Percentiles rank a stretch among this genome's conserved stretches.
These are phyloP conservation scores for Cymbidium sinense DNA, from an alignment of 106 monocot species.

Conservation along the genomic window DNA sequence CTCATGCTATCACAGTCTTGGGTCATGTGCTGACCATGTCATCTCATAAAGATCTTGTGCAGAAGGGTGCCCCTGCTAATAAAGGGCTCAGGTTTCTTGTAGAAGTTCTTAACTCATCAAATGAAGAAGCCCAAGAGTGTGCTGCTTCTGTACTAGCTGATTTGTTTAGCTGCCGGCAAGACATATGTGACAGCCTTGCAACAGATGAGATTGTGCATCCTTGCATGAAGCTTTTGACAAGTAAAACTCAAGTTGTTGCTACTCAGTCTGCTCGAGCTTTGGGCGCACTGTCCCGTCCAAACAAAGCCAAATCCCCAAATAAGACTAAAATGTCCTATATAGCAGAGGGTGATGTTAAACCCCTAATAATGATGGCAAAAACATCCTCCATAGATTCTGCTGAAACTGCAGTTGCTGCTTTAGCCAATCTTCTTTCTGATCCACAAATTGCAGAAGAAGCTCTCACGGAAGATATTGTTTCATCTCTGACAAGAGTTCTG, in stretches of 20 bases:
- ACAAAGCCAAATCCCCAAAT: constrained; percentile 34
- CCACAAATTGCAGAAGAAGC: constrained; percentile 65
- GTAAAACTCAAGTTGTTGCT: constrained; percentile 62
- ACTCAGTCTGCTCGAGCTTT: constrained; percentile 77
- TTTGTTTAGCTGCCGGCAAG: constrained; percentile 57
- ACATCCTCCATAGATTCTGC: constrained; percentile 63
- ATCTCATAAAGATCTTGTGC: constrained; percentile 54
- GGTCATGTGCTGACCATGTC: constrained; percentile 64
- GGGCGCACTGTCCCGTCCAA: constrained; percentile 58
- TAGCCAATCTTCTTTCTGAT: constrained; percentile 73
- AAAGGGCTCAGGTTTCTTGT: constrained; percentile 68
- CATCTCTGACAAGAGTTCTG: constrained; percentile 49
- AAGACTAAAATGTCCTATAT: constrained; percentile 50
- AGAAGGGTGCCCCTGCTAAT: constrained; percentile 61
- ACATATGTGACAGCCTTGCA: constrained; percentile 74
- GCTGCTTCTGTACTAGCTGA: constrained; percentile 72
- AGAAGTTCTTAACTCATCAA: constrained; percentile 53
- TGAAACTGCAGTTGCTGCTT: constrained; percentile 63
- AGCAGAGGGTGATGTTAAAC: constrained; percentile 55
- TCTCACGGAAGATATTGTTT: constrained; percentile 47
- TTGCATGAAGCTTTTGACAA: constrained; percentile 86
- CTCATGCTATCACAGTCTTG: constrained; percentile 54
- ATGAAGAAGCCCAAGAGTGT: constrained; percentile 64
- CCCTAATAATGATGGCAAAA: constrained; percentile 66
- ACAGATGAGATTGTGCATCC: constrained; percentile 70